phyloP scores from a whole-genome alignment of 805 yeast genomes.

The Saturnispora quitensis region DNA sequence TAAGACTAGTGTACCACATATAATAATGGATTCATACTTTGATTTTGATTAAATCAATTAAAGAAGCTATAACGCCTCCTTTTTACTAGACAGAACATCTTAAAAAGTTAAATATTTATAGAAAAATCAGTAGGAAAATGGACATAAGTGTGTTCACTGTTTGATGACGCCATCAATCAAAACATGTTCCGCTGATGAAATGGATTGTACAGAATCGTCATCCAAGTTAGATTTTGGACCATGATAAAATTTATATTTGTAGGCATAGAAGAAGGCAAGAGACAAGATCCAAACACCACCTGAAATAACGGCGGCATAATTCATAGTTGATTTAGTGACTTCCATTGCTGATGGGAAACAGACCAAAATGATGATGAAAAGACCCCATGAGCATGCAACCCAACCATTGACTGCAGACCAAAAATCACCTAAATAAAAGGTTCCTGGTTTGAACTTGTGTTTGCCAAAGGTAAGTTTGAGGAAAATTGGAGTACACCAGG shows the following conservation, averaged over 20 bases:
- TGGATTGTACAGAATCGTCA: conserved; percentile 7
- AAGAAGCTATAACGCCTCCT: background rate
- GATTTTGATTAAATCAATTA: background rate
- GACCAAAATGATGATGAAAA: conserved; percentile 42
- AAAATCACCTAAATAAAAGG: conserved; percentile 48
- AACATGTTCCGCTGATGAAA: conserved; percentile 9
- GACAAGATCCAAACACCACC: conserved; percentile 25
- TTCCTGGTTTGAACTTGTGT: conserved; percentile 49
- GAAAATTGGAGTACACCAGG: conserved; percentile 53
- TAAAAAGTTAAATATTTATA: background rate
- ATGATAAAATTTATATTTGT: conserved; percentile 19
- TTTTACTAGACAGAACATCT: no score
- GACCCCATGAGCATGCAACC: conserved; percentile 38
- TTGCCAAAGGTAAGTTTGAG: conserved; percentile 39
- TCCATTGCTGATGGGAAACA: conserved; percentile 45
- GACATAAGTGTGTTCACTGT: background rate
- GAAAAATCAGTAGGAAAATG: background rate
- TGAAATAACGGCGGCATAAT: conserved; percentile 29
- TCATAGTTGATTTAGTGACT: conserved; percentile 31
- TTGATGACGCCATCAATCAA: background rate
- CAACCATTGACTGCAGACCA: conserved; percentile 37
- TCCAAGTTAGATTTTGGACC: conserved; percentile 22
- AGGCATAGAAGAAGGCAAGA: conserved; percentile 16
- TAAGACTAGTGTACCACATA: no score
- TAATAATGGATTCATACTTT: no score